Evolutionary conservation across 257 asterid species (phyloP).

Genomic region (Petunia axillaris): DNA sequence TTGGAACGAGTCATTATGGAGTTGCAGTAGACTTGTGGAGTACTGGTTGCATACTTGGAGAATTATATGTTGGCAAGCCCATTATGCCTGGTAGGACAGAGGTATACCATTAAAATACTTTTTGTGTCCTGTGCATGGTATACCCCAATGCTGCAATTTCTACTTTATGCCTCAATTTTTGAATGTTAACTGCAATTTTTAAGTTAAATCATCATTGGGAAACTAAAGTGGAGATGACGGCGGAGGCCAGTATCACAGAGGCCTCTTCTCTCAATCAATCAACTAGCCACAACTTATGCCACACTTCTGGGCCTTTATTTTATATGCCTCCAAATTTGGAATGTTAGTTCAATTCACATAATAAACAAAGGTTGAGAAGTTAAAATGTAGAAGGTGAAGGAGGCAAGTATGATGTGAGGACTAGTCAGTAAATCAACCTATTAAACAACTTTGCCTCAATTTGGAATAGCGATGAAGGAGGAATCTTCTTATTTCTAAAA

Average conservation of each 20-base stretch:
- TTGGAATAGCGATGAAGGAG: not conserved
- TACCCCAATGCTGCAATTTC: not conserved
- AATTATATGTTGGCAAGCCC: conserved; percentile 64
- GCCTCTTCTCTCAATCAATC: no score
- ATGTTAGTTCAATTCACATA: not conserved
- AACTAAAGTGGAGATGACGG: no score
- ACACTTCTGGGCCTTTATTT: no score
- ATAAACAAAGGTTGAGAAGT: not conserved
- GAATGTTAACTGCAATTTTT: not conserved
- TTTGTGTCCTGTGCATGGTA: not conserved
- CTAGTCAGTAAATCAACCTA: not conserved
- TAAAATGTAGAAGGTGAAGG: not conserved
- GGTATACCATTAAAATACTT: conserved; percentile 38
- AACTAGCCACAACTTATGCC: no score
- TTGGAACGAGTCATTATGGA: conserved; percentile 60
- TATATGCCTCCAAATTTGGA: no score
- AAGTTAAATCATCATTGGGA: not conserved
- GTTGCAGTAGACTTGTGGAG: conserved; percentile 68
- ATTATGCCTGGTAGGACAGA: conserved; percentile 66
- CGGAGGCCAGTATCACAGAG: no score
- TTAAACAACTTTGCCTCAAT: not conserved
- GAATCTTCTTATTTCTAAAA: no score
- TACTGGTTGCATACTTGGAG: conserved; percentile 67
- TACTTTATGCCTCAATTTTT: not conserved
- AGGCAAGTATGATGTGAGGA: not conserved